Base-by-base conservation (phyloP, 2,329 filamentous ascomycete genomes). In the Neocucurbitaria cava region DNA sequence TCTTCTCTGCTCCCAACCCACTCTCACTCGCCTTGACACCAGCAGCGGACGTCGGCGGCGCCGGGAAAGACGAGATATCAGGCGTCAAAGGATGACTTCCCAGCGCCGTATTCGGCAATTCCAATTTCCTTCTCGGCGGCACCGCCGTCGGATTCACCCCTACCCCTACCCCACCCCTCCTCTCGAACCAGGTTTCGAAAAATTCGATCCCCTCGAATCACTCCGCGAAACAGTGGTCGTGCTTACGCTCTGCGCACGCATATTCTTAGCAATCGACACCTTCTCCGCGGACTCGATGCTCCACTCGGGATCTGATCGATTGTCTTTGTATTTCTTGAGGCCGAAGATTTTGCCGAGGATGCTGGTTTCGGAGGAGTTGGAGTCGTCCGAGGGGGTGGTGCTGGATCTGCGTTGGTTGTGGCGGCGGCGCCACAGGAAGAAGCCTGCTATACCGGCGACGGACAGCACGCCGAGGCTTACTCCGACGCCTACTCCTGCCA, bases 251-350 rank as follows among this genome's bases (percentile, higher is more conserved):
- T 56, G 59, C 8, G 58, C 59, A 4, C 57, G 53, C 23, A 49
- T 30, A 24, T 44, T 44, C 38, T 48, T 36, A 15, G 62, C 48
- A 40, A 66, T 66, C 18, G 57, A 56, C 3, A 66, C 59, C 39
- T 64, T 62, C 20, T 56, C 56, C 2, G 59, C 64, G 11, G 62
- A 65, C 20, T 59, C 58, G 49, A 66, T 64, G 30, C 49, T 53
- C 62, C 61, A 68, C 44, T 66, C 62, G 4, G 51, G 23, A 24
- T 64, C 62, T n/a, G 21, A 3, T 20, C 38, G 53, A 6, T 26
- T 43, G 11, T 46, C 11, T 23, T 28, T 39, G 30, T 18, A 21
- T 10, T 49, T 40, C 18, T 39, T 43, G n/a, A 49, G 23, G 1
- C 33, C 21, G 33, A 58, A 58, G 21, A 61, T 46, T 17, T 56